Evolutionary conservation across 1,139 yeast genomes (phyloP).

Genomic region (Debaryomyces sp.): DNA sequence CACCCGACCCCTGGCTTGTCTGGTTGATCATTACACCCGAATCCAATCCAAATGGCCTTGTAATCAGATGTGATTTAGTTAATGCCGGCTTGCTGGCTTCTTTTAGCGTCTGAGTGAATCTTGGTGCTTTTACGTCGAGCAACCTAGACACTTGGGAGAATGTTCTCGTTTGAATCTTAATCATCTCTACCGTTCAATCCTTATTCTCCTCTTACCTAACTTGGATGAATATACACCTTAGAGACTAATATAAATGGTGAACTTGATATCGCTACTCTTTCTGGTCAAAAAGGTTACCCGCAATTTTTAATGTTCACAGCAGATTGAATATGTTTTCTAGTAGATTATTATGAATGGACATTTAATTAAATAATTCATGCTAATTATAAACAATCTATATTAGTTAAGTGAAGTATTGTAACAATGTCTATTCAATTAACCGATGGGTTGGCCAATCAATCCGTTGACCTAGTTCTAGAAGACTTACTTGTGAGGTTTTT

Average conservation of each 20-base stretch:
- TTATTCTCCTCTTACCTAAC: too few species aligned
- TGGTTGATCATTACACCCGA: slow-evolving; percentile 32
- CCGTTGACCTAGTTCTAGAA: slow-evolving; percentile 78
- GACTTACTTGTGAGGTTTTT: slow-evolving; percentile 89
- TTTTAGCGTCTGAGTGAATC: slow-evolving; percentile 30
- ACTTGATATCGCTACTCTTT: background rate
- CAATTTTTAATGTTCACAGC: slow-evolving; percentile 2
- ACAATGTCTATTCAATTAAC: slow-evolving; percentile 57
- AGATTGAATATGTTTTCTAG: background rate
- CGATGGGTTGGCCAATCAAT: slow-evolving; percentile 57
- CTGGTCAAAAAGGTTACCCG: slow-evolving; percentile 7
- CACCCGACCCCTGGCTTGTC: slow-evolving; percentile 9
- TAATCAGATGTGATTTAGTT: slow-evolving; percentile 28
- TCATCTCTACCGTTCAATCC: background rate
- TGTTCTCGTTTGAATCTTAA: background rate
- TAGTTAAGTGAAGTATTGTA: slow-evolving; percentile 6
- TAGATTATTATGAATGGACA: background rate
- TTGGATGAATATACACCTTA: background rate
- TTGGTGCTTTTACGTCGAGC: slow-evolving; percentile 18
- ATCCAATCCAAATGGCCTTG: slow-evolving; percentile 45
- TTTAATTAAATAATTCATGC: slow-evolving; percentile 5
- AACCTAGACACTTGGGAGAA: background rate
- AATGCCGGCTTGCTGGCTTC: slow-evolving; percentile 35
- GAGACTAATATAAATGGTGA: background rate
- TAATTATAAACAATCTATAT: slow-evolving; percentile 8